Conservation (phyloP, 2,329 filamentous ascomycete genomes). For the Elsinoe batatas region DNA sequence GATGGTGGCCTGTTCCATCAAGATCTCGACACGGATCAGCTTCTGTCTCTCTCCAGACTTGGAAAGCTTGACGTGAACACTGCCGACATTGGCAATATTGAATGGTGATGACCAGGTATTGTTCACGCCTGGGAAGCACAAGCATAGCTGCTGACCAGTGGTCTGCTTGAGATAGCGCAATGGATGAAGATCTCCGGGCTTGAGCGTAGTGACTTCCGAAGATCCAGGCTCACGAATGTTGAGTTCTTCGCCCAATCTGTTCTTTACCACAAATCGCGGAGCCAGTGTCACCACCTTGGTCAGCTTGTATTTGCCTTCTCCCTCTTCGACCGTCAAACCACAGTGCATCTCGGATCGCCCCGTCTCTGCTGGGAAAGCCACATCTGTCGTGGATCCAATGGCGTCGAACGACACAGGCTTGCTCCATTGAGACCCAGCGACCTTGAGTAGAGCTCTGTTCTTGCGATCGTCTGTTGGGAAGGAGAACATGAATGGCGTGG, state of each 20-base stretch:
- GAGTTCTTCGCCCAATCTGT: slow-evolving; percentile 80
- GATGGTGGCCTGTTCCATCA: slow-evolving; percentile 87
- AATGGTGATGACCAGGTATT: slow-evolving; percentile 98
- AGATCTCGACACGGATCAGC: slow-evolving; percentile 74
- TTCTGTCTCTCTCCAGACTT: slow-evolving; percentile 83
- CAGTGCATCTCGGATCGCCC: slow-evolving; percentile 77
- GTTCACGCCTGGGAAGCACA: slow-evolving; percentile 88
- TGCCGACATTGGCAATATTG: slow-evolving; percentile 91
- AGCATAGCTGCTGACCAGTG: slow-evolving; percentile 74
- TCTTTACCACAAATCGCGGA: slow-evolving; percentile 87
- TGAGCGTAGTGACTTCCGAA: slow-evolving; percentile 69
- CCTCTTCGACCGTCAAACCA: slow-evolving; percentile 78
- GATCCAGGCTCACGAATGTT: slow-evolving; percentile 87
- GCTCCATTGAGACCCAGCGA: slow-evolving; percentile 89
- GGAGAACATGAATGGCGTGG: slow-evolving; percentile 91
- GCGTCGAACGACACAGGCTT: slow-evolving; percentile 97
- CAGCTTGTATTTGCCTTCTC: slow-evolving; percentile 95
- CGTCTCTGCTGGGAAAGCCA: slow-evolving; percentile 64
- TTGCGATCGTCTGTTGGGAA: slow-evolving; percentile 80
- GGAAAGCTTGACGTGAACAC: slow-evolving; percentile 84
- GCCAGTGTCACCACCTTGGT: slow-evolving; percentile 91
- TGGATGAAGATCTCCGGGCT: slow-evolving; percentile 69
- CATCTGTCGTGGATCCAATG: slow-evolving; percentile 84
- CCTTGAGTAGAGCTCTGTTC: slow-evolving; percentile 78
- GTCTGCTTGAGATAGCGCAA: slow-evolving; percentile 82